Evolutionary conservation across 331 rosid species (phyloP).

Genomic region (Acacia concinna): DNA sequence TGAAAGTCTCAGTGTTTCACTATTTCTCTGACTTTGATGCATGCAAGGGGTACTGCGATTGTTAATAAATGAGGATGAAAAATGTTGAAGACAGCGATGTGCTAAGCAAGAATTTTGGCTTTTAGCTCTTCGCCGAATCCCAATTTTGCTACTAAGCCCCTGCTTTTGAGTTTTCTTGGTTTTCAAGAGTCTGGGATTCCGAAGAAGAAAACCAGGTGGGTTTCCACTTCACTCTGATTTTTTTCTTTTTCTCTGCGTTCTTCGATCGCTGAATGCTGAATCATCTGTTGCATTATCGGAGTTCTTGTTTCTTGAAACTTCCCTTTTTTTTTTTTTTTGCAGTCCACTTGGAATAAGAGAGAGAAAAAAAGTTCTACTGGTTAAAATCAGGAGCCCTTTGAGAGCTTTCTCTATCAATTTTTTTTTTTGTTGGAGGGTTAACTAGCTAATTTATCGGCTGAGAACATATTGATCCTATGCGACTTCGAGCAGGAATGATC

Average conservation of each 20-base stretch:
- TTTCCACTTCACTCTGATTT: conserved; percentile 25
- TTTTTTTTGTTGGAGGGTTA: conserved; percentile 21
- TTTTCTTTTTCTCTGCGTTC: neutral
- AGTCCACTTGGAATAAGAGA: conserved; percentile 22
- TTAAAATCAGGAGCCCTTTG: conserved; percentile 26
- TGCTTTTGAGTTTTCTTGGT: conserved; percentile 42
- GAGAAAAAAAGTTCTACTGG: neutral
- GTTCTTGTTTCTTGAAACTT: conserved; percentile 18
- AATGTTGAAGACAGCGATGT: conserved; percentile 6
- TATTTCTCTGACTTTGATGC: conserved; percentile 63
- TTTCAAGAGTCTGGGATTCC: neutral
- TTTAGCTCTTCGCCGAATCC: conserved; percentile 29
- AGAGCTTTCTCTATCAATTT: conserved; percentile 20
- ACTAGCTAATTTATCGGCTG: conserved; percentile 8
- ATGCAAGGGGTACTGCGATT: conserved; percentile 26
- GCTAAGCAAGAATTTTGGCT: conserved; percentile 18
- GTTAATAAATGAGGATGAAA: neutral
- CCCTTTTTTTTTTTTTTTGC: conserved; percentile 13
- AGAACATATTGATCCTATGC: conserved; percentile 13
- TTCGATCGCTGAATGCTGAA: conserved; percentile 19
- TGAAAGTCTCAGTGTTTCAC: conserved; percentile 45
- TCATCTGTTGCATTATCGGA: conserved; percentile 26
- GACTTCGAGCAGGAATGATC: conserved; percentile 15
- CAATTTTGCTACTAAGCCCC: conserved; percentile 18
- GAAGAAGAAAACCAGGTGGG: conserved; percentile 43